Evolutionary conservation across 805 yeast species (phyloP).

Genomic region (Zygosaccharomyces siamensis): DNA sequence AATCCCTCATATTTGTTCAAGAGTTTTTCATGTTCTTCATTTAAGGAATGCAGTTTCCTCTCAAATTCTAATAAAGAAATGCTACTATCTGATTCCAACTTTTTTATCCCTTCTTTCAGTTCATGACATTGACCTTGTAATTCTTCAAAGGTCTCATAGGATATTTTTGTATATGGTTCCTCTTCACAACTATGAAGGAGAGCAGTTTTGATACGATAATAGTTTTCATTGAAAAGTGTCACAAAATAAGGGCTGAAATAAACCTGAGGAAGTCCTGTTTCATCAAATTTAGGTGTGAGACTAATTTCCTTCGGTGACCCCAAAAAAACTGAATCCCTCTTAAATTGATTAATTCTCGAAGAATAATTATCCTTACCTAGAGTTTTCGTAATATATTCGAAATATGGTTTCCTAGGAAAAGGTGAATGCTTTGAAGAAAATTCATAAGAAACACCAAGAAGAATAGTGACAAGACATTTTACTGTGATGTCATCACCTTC

Average conservation of each 20-base stretch:
- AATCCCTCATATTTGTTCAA: constrained; percentile 12
- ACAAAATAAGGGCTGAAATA: constrained; percentile 66
- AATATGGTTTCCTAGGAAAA: constrained; percentile 53
- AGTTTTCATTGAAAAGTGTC: constrained; percentile 62
- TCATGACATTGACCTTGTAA: constrained; percentile 37
- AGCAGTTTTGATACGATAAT: constrained; percentile 60
- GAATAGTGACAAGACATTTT: constrained; percentile 66
- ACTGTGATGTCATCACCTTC: constrained; percentile 49
- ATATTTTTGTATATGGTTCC: constrained; percentile 64
- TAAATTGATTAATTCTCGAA: constrained; percentile 66
- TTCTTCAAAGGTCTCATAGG: constrained; percentile 48
- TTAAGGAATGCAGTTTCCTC: constrained; percentile 12
- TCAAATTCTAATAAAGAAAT: constrained; percentile 22
- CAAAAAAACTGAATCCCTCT: constrained; percentile 51
- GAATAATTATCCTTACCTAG: constrained; percentile 78
- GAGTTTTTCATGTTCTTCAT: constrained; percentile 11
- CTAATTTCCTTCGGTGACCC: constrained; percentile 48
- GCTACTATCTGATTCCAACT: constrained; percentile 31
- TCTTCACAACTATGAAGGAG: constrained; percentile 66
- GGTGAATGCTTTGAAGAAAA: constrained; percentile 62
- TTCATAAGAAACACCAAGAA: constrained; percentile 77
- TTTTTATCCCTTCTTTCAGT: constrained; percentile 30
- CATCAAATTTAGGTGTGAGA: constrained; percentile 55
- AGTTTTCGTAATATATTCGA: constrained; percentile 58
- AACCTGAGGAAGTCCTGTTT: constrained; percentile 82